phyloP scores from a whole-genome alignment of 2,329 filamentous ascomycete genomes.

The Penicillium psychrosexuale region DNA sequence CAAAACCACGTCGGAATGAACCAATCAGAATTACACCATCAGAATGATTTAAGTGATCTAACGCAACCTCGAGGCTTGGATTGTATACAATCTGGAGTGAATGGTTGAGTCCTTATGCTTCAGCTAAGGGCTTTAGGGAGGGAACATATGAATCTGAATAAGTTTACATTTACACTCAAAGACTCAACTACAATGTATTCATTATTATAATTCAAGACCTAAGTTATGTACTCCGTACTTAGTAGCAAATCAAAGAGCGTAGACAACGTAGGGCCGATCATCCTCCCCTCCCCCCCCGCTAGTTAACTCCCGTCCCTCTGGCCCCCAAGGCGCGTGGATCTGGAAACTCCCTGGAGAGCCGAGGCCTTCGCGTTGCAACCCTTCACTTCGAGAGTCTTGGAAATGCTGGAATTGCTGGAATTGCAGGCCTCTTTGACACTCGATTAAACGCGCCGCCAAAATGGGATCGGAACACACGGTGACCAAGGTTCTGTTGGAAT shows the following conservation, averaged over 20 bases:
- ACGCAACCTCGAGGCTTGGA: neutral
- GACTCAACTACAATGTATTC: neutral
- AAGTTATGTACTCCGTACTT: neutral
- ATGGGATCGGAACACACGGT: constrained; percentile 48
- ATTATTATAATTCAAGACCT: neutral
- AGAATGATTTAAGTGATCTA: neutral
- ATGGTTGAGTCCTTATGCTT: neutral
- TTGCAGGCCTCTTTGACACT: neutral
- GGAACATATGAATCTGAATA: neutral
- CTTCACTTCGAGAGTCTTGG: constrained; percentile 6
- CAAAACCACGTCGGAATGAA: neutral
- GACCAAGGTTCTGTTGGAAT: constrained; percentile 47
- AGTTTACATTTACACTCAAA: neutral
- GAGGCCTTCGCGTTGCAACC: neutral
- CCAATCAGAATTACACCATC: neutral
- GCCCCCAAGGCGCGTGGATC: constrained; percentile 26
- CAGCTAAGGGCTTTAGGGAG: neutral
- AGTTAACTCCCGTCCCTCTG: constrained; percentile 10
- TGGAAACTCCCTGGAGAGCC: constrained; percentile 12
- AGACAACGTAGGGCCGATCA: constrained; percentile 11
- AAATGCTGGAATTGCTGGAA: constrained; percentile 18
- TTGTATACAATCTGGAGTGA: constrained; percentile 5
- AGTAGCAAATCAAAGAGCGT: neutral
- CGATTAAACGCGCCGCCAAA: constrained; percentile 18
- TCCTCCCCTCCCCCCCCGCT: constrained; percentile 15